Conservation (phyloP, 2,329 filamentous ascomycete species). For the Aspergillus fischeri region DNA sequence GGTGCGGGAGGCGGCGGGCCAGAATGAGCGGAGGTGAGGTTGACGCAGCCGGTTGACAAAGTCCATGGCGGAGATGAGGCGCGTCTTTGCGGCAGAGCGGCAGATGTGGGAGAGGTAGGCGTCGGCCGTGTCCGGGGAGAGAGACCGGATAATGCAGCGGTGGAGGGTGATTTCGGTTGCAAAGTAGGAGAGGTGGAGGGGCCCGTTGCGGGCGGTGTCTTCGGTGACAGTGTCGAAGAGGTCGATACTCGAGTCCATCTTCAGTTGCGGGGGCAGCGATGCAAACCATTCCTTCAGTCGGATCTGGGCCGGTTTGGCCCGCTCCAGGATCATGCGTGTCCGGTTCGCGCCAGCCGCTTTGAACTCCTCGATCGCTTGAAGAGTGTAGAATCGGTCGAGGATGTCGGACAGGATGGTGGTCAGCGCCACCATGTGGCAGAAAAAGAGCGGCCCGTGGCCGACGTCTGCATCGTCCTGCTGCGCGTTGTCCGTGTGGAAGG, state of each 20-base stretch:
- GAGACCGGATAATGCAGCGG: slow-evolving; percentile 80
- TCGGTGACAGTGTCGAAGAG: slow-evolving; percentile 40
- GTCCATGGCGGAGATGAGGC: slow-evolving; percentile 93
- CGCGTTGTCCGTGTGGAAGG: slow-evolving; percentile 25
- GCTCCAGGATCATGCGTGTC: slow-evolving; percentile 49
- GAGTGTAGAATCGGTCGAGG: slow-evolving; percentile 50
- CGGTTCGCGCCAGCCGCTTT: slow-evolving; percentile 38
- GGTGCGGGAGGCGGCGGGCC: slow-evolving; percentile 52
- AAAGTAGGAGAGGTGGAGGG: slow-evolving; percentile 87
- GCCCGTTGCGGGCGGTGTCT: slow-evolving; percentile 51
- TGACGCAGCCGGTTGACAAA: slow-evolving; percentile 91
- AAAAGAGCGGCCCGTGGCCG: slow-evolving; percentile 43
- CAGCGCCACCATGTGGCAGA: slow-evolving; percentile 50
- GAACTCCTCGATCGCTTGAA: slow-evolving; percentile 45
- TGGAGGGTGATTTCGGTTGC: slow-evolving; percentile 92
- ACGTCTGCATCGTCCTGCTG: slow-evolving; percentile 32
- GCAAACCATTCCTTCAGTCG: slow-evolving; percentile 52
- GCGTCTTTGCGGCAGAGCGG: slow-evolving; percentile 87
- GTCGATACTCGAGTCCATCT: slow-evolving; percentile 48
- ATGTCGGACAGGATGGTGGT: slow-evolving; percentile 51
- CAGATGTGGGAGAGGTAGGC: slow-evolving; percentile 87
- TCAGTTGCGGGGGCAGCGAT: slow-evolving; percentile 44
- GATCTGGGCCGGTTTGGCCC: slow-evolving; percentile 52
- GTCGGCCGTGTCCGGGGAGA: slow-evolving; percentile 58
- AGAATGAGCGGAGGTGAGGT: slow-evolving; percentile 82